Conservation (phyloP, 2,329 filamentous ascomycete genomes). For the Xylaria sp. region DNA sequence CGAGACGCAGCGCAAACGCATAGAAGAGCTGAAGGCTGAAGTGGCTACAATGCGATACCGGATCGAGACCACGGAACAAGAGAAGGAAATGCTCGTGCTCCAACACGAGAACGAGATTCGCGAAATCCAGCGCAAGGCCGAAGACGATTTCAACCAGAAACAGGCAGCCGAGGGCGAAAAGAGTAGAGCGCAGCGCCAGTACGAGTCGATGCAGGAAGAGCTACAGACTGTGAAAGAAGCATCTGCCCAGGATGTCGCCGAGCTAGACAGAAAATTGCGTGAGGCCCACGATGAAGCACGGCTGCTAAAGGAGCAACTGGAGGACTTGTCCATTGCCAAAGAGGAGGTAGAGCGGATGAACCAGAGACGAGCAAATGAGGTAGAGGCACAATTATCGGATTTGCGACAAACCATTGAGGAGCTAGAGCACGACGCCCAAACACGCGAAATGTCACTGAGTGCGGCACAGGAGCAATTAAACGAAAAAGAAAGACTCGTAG, state of each 20-base stretch:
- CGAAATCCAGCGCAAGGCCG: conserved; percentile 81
- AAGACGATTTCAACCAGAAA: conserved; percentile 80
- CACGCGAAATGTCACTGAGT: conserved; percentile 67
- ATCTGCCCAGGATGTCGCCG: conserved; percentile 67
- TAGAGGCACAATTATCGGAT: conserved; percentile 63
- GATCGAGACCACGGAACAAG: conserved; percentile 86
- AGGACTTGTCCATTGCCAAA: conserved; percentile 72
- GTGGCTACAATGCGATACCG: conserved; percentile 90
- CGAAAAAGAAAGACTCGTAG: conserved; percentile 76
- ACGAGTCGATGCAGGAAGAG: conserved; percentile 63
- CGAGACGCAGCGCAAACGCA: conserved; percentile 66
- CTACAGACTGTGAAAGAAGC: conserved; percentile 63
- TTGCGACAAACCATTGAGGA: conserved; percentile 65
- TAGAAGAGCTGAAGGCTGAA: conserved; percentile 88
- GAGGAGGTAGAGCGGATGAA: conserved; percentile 75
- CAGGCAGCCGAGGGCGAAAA: conserved; percentile 69
- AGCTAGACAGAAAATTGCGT: conserved; percentile 75
- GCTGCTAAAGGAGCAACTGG: conserved; percentile 80
- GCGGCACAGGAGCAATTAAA: conserved; percentile 73
- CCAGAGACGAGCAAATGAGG: conserved; percentile 65
- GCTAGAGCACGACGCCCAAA: conserved; percentile 67
- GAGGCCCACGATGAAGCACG: conserved; percentile 79
- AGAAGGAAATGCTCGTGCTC: conserved; percentile 81
- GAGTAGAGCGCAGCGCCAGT: conserved; percentile 60
- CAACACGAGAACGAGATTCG: conserved; percentile 87